Evolutionary conservation across 1,139 yeast species (phyloP).

Genomic region (Saccharomyces hybrid): DNA sequence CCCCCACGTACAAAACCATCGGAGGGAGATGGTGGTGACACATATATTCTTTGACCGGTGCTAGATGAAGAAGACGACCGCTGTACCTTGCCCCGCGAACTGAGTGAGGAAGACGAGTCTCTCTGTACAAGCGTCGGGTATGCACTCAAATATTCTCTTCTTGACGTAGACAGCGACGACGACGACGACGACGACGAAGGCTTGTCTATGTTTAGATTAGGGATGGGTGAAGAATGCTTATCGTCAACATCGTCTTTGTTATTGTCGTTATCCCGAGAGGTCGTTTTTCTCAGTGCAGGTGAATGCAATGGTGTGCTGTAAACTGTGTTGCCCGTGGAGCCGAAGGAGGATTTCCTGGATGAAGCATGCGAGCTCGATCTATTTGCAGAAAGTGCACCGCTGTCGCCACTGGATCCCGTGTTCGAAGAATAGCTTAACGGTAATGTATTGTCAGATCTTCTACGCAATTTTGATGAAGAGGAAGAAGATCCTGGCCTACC

Average conservation of each 20-base stretch:
- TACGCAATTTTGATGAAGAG: slow-evolving; percentile 5
- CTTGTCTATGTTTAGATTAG: not conserved
- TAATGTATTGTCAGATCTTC: slow-evolving; percentile 3
- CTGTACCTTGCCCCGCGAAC: not conserved
- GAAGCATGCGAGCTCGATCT: slow-evolving; percentile 11
- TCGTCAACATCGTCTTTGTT: slow-evolving; percentile 24
- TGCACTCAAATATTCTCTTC: slow-evolving; percentile 14
- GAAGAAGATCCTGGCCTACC: slow-evolving; percentile 2
- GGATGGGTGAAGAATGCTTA: slow-evolving; percentile 3
- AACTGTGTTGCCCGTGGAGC: slow-evolving; percentile 8
- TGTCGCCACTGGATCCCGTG: not conserved
- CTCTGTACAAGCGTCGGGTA: slow-evolving; percentile 15
- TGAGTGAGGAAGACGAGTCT: not conserved
- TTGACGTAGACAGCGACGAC: not conserved
- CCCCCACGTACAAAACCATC: not conserved
- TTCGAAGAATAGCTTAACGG: not conserved
- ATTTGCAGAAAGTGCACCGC: not conserved
- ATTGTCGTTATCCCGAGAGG: not conserved
- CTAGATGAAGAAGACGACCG: not conserved
- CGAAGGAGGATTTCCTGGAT: slow-evolving; percentile 7
- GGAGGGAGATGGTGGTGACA: not conserved
- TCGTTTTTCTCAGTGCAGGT: slow-evolving; percentile 12
- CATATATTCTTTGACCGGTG: not conserved
- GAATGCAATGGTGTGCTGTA: slow-evolving; percentile 11
- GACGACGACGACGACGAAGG: not conserved